These are phyloP conservation scores for Entomortierella lignicola DNA, from an alignment of 192 early-diverging fungal genomes.

Conservation along the genomic window DNA sequence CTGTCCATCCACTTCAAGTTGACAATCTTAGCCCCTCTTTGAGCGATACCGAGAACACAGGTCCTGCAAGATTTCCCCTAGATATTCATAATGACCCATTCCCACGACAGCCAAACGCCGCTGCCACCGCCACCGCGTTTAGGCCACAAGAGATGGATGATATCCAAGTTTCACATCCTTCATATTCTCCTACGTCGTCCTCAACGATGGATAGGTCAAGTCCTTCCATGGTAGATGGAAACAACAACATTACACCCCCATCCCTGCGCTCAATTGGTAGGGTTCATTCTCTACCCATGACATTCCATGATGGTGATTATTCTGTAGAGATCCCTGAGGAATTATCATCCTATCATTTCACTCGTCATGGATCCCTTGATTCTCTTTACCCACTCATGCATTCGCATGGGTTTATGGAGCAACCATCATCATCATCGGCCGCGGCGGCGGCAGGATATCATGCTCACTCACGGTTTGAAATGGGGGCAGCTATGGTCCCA, in stretches of 20 bases:
- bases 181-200: conserved; percentile 16
- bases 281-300: conserved; percentile 25
- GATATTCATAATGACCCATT: conserved; percentile 10
- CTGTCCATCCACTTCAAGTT: conserved; percentile 37
- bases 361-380: conserved; percentile 37
- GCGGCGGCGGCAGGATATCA: neutral
- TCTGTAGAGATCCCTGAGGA: conserved; percentile 21
- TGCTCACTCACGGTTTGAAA: neutral
- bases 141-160: conserved; percentile 48
- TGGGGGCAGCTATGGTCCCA: conserved; percentile 29
- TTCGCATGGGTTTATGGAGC: conserved; percentile 10
- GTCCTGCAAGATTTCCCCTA: neutral
- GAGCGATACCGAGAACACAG: neutral
- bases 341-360: conserved; percentile 1
- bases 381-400: conserved; percentile 38
- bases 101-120: conserved; percentile 4
- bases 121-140: no score
- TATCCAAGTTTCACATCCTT: conserved; percentile 7
- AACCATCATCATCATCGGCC: no score
- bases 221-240: no score
- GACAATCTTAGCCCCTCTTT: neutral
- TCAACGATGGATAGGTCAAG: conserved; percentile 25
- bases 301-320: neutral
- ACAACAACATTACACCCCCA: no score
- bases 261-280: conserved; percentile 10